phyloP scores from a whole-genome alignment of 768 basidiomycete species.

The Rhizopogon salebrosus region DNA sequence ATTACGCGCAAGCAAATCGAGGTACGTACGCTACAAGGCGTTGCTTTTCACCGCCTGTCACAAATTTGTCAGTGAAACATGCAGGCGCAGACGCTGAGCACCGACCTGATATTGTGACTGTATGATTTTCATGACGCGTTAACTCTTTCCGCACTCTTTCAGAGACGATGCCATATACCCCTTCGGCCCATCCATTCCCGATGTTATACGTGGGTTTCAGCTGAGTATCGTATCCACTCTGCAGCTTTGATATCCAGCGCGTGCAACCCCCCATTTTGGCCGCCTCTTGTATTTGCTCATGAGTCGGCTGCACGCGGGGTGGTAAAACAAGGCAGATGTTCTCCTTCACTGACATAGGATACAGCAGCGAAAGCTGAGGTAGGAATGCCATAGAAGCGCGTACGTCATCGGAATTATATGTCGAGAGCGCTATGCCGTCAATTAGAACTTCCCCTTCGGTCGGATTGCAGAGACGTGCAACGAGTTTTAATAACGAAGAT shows the following conservation, averaged over 20 bases:
- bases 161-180: conserved; percentile 14
- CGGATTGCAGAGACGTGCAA: conserved; percentile 45
- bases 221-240: conserved; percentile 26
- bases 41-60: conserved; percentile 41
- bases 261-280: conserved; percentile 26
- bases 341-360: conserved; percentile 41
- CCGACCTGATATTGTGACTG: conserved; percentile 18
- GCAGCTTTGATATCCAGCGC: conserved; percentile 29
- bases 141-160: conserved; percentile 14
- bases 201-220: conserved; percentile 19
- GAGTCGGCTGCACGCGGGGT: conserved; percentile 5
- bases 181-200: conserved; percentile 17
- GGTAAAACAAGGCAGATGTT: conserved; percentile 34
- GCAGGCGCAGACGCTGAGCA: conserved; percentile 1
- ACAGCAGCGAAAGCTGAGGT: conserved; percentile 45
- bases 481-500: conserved; percentile 38
- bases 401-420: conserved; percentile 35
- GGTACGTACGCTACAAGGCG: conserved; percentile 41
- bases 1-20: background rate
- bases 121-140: conserved; percentile 16
- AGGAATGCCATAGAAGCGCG: conserved; percentile 42
- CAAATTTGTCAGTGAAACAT: conserved; percentile 2
- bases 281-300: conserved; percentile 23
- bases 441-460: conserved; percentile 39
- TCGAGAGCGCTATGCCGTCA: conserved; percentile 34